These are phyloP conservation scores for Alternaria arbusti DNA, from an alignment of 2,329 filamentous ascomycete species.

Conservation along the genomic window DNA sequence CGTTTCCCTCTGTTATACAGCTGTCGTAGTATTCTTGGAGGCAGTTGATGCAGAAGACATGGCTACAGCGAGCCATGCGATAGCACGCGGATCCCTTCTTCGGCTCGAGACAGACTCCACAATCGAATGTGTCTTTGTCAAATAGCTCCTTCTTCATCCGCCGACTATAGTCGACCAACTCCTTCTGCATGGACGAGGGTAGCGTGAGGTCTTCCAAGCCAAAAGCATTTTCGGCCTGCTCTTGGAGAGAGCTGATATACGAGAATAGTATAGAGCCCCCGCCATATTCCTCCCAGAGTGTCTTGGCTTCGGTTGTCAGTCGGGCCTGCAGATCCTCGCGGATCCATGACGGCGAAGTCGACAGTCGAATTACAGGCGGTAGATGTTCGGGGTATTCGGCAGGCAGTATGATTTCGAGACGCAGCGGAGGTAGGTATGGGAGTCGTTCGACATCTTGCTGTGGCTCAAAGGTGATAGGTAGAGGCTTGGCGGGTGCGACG, in stretches of 20 bases:
- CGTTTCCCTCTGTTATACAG: slow-evolving; percentile 84
- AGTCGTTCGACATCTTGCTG: slow-evolving; percentile 53
- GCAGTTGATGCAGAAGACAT: slow-evolving; percentile 91
- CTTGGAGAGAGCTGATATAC: slow-evolving; percentile 67
- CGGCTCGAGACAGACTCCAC: slow-evolving; percentile 86
- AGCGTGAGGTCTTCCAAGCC: slow-evolving; percentile 58
- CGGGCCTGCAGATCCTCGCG: slow-evolving; percentile 52
- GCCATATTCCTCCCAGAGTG: slow-evolving; percentile 67
- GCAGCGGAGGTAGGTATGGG: slow-evolving; percentile 63
- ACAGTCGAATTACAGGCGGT: slow-evolving; percentile 59
- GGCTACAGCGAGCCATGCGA: slow-evolving; percentile 79
- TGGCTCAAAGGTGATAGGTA: slow-evolving; percentile 44
- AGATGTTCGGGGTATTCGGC: slow-evolving; percentile 61
- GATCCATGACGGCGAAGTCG: slow-evolving; percentile 61
- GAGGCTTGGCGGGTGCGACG: slow-evolving; percentile 60
- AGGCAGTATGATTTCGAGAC: slow-evolving; percentile 60
- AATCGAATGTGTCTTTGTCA: slow-evolving; percentile 84
- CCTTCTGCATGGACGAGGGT: slow-evolving; percentile 64
- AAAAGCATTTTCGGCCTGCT: slow-evolving; percentile 63
- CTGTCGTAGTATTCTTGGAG: slow-evolving; percentile 88
- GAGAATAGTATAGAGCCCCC: slow-evolving; percentile 63
- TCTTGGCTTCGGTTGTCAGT: slow-evolving; percentile 56
- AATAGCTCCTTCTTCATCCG: slow-evolving; percentile 77
- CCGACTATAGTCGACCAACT: slow-evolving; percentile 78
- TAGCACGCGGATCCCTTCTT: slow-evolving; percentile 88